Conservation (phyloP, 371 early-diverging fungal species). For the Nematocida minor region DNA sequence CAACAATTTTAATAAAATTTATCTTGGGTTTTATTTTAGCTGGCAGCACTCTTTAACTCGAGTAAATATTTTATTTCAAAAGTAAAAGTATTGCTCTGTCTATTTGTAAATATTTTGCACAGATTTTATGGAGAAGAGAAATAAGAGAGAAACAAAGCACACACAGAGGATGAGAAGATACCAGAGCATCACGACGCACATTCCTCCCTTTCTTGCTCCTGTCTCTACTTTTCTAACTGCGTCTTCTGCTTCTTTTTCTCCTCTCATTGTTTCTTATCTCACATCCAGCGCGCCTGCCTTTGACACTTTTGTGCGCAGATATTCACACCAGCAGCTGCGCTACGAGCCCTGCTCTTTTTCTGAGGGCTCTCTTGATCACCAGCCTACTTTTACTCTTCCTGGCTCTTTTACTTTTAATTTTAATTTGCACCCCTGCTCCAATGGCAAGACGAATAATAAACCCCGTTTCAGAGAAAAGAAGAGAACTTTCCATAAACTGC, state of each 20-base stretch:
- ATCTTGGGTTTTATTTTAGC: too few relatives aligned
- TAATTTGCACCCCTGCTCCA: conserved; percentile 40
- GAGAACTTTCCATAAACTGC: conserved; percentile 26
- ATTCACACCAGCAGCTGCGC: too few relatives aligned
- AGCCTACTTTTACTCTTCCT: conserved; percentile 1
- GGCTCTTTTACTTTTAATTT: conserved; percentile 41
- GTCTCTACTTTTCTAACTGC: not conserved
- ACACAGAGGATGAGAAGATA: not conserved
- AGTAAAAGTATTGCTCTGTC: too few relatives aligned
- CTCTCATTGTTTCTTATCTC: not conserved
- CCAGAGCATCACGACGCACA: not conserved
- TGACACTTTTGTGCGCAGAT: too few relatives aligned
- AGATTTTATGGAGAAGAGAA: not conserved
- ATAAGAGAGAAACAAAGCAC: not conserved
- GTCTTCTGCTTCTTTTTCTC: not conserved
- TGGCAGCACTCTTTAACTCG: too few relatives aligned
- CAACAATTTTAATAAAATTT: too few relatives aligned
- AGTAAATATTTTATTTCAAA: too few relatives aligned
- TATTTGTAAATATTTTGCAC: too few relatives aligned
- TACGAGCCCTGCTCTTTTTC: not conserved
- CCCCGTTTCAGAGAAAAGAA: conserved; percentile 47
- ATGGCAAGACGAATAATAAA: conserved; percentile 46
- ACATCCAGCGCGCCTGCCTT: not conserved
- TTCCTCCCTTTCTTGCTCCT: not conserved
- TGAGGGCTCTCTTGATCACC: too few relatives aligned